Percentiles rank a stretch among this genome's conserved stretches.
Evolutionary conservation across 495 filamentous ascomycete species (phyloP).

Genomic region (Penicillium fimorum): DNA sequence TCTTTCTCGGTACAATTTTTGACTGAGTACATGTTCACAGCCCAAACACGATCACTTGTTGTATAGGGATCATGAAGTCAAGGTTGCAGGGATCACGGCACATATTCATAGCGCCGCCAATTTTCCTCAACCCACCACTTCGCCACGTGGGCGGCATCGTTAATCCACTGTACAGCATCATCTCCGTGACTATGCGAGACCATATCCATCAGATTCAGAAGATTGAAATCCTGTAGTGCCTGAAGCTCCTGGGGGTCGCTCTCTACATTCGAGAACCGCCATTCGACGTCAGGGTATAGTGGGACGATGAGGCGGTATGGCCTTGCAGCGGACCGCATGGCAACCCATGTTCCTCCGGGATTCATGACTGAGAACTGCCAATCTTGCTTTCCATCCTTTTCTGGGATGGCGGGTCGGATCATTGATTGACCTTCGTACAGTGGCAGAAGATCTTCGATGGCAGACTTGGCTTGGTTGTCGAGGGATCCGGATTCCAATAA

Average conservation of each 20-base stretch:
- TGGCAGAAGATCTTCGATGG: conserved; percentile 36
- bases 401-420: conserved; percentile 31
- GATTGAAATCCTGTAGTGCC: conserved; percentile 28
- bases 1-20: not conserved
- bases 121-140: conserved; percentile 41
- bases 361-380: conserved; percentile 49
- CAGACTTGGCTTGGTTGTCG: conserved; percentile 19
- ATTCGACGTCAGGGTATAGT: conserved; percentile 36
- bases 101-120: conserved; percentile 35
- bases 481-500: conserved; percentile 37
- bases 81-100: conserved; percentile 1
- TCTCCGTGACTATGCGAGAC: conserved; percentile 29
- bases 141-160: conserved; percentile 37
- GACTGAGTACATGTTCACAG: not conserved
- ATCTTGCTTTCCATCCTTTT: conserved; percentile 22
- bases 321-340: conserved; percentile 28
- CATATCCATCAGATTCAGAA: conserved; percentile 21
- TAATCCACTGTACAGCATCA: conserved; percentile 38
- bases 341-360: conserved; percentile 38
- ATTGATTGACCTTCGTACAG: conserved; percentile 47
- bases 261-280: conserved; percentile 38
- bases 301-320: conserved; percentile 40
- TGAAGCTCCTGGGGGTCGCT: conserved; percentile 35
- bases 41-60: not conserved
- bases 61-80: not conserved